Percentiles rank a stretch among this genome's conserved stretches.
Conservation (phyloP, 1,284 basidiomycete genomes). For the Apiotrichum akiyoshidainum region DNA sequence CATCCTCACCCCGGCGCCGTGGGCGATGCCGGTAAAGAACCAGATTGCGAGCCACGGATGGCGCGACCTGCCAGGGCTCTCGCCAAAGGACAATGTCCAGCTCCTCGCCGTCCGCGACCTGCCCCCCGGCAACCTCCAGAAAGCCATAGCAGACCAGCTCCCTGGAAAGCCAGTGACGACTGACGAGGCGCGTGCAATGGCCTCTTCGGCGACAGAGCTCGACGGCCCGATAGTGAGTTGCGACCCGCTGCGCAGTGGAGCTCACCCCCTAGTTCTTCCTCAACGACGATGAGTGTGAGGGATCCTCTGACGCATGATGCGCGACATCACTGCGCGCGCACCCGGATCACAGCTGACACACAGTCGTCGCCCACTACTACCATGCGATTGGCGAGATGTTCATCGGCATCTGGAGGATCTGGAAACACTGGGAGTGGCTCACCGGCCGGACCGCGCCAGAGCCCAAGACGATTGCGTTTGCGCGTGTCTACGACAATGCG, state of each 20-base stretch:
- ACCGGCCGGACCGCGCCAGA: constrained; percentile 22
- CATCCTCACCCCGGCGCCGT: constrained; percentile 52
- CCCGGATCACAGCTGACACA: neutral
- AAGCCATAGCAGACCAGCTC: constrained; percentile 21
- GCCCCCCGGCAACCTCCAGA: constrained; percentile 1
- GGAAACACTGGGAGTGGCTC: constrained; percentile 23
- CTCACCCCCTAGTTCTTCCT: constrained; percentile 24
- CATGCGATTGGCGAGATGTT: constrained; percentile 42
- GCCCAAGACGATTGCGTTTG: constrained; percentile 28
- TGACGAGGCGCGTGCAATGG: constrained; percentile 17
- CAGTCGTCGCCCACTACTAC: constrained; percentile 36
- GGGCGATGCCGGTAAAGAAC: constrained; percentile 59
- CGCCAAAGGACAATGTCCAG: constrained; percentile 1
- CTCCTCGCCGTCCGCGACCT: constrained; percentile 19
- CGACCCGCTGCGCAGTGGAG: neutral
- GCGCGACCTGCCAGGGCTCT: constrained; percentile 1
- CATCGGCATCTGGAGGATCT: constrained; percentile 34
- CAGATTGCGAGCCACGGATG: constrained; percentile 23
- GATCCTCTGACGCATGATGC: neutral
- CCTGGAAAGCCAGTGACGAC: constrained; percentile 17
- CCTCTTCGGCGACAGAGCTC: constrained; percentile 16
- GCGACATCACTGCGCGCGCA: neutral
- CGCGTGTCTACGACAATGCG: constrained; percentile 7
- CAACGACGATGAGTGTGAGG: constrained; percentile 21
- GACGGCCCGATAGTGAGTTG: constrained; percentile 23